Evolutionary conservation across 805 yeast genomes (phyloP), one percentile per base, ranked within the genome.

Genomic region (Saccharomycopsis javanensis): DNA sequence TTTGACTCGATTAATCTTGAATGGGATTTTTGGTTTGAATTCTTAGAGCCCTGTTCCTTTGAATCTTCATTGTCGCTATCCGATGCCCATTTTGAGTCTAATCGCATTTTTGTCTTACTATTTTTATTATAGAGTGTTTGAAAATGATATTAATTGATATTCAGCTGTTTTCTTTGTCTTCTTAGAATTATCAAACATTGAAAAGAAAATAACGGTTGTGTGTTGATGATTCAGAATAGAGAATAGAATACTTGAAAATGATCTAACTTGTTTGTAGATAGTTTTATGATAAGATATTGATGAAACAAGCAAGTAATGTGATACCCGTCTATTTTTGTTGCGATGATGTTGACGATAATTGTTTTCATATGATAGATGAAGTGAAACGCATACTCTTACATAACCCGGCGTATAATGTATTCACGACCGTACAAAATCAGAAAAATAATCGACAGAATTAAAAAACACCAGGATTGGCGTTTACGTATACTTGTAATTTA

Each of bases 71-170:
- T 11, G n/a, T 52, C 55, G 16, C 18, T 20, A n/a, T 51, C 54
- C 8, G 38, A 27, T 33, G 55, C 55, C 55, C 55, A 52, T 35
- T 37, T 52, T 23, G 55, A 52, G n/a, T 34, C 50, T 30, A 52
- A 52, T 11, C 48, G 42, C 55, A 52, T 52, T 16, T 8, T 52
- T 23, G 16, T 5, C 20, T 28, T 27, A 4, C 18, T 46, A 25
- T 3, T 48, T 6, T 48, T 48, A 3, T 46, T 46, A 46, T 25
- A 27, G 15, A 27, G 30, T n/a, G 15, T 7, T 25, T 13, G 15
- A 28, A 23, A 8, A 13, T 15, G 10, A 18, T 4, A 16, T 13
- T 28, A 48, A n/a, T 8, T 45, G 18, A 45, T 31, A 31, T 31
- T 31, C 3, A 31, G 15, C 13, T 31, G 4, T 31, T 31, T 30